Evolutionary conservation across 1,284 basidiomycete genomes (phyloP), one percentile per base, ranked within the genome.

Genomic region (Trametes sp.): DNA sequence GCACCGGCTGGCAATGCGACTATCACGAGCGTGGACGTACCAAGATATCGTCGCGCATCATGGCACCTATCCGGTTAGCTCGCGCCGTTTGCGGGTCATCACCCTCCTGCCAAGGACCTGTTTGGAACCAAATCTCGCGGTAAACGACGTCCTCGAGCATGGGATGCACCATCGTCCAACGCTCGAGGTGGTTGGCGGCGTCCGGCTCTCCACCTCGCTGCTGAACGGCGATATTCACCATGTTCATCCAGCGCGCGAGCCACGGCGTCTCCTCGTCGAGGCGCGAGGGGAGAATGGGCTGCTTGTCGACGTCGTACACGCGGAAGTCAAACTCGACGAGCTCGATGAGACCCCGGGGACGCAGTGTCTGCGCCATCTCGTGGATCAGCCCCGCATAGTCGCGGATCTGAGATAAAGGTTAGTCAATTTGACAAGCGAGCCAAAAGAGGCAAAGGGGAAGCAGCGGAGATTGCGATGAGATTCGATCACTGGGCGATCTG

Each of bases 321-420:
- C 78, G 74, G 71, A 90, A 93, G 62, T 90, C 89, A 71, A 86
- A 88, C 75, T 93, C 91, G 56, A 82, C 77, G 36, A 92, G 67
- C 56, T 87, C 81, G 63, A 91, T 72, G 45, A 93, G 79, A 35
- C 91, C 91, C 33, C 85, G 85, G 2, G 90, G 89, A 50, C 89
- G 84, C 53, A 93, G 80, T 44, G 87, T 84, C 59, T 82, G 83
- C 45, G 82, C 80, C 51, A 90, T 87, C 61, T 92, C 87, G 74
- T 92, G 81, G 63, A 93, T 82, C 60, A 93, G 76, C 23, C 75
- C 78, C 13, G 79, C 76, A 67, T 88, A 93, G 72, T 93, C 87
- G 67, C 82, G 86, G 62, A 93, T 88, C 88, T 92, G 66, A 62
- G 68, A 67, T 66, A 31, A 52, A 59, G 59, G 63, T 54, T 68